A percentile compares a stretch with the other conserved stretches of the same genome.
phyloP scores from a whole-genome alignment of 2,329 filamentous ascomycete genomes.

The Thielaviopsis ethacetica region DNA sequence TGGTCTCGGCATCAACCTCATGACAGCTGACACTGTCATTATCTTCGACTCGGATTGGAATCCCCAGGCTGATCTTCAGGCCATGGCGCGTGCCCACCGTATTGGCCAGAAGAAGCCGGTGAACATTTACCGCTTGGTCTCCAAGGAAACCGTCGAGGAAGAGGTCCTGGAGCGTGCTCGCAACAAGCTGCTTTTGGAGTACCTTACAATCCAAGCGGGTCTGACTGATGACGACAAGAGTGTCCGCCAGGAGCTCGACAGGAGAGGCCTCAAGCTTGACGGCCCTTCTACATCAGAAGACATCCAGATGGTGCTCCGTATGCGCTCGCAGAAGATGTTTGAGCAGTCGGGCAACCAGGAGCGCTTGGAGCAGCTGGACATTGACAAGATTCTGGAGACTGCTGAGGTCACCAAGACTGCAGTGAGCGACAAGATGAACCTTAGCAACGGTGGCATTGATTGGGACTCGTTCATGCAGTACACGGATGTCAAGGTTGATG shows the following conservation, averaged over 20 bases:
- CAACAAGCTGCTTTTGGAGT: slow-evolving; percentile 95
- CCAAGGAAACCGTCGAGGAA: slow-evolving; percentile 96
- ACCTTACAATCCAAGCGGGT: slow-evolving; percentile 90
- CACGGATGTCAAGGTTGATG: slow-evolving; percentile 90
- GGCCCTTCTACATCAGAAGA: slow-evolving; percentile 86
- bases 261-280: slow-evolving; percentile 55
- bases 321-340: slow-evolving; percentile 98
- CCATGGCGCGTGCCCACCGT: slow-evolving; percentile 94
- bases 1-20: slow-evolving; percentile 95
- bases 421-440: slow-evolving; percentile 76
- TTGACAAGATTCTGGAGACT: slow-evolving; percentile 91
- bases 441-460: slow-evolving; percentile 70
- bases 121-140: slow-evolving; percentile 89
- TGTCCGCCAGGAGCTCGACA: slow-evolving; percentile 55
- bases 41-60: slow-evolving; percentile 99
- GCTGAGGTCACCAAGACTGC: slow-evolving; percentile 95
- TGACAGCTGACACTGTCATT: slow-evolving; percentile 96
- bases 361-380: slow-evolving; percentile 91
- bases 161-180: slow-evolving; percentile 90
- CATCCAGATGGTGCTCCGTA: slow-evolving; percentile 91
- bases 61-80: slow-evolving; percentile 91
- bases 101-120: slow-evolving; percentile 95
- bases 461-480: slow-evolving; percentile 96
- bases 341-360: slow-evolving; percentile 94
- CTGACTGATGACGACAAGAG: slow-evolving; percentile 91